phyloP scores from a whole-genome alignment of 23 red algal species.

The Chondrus crispus region DNA sequence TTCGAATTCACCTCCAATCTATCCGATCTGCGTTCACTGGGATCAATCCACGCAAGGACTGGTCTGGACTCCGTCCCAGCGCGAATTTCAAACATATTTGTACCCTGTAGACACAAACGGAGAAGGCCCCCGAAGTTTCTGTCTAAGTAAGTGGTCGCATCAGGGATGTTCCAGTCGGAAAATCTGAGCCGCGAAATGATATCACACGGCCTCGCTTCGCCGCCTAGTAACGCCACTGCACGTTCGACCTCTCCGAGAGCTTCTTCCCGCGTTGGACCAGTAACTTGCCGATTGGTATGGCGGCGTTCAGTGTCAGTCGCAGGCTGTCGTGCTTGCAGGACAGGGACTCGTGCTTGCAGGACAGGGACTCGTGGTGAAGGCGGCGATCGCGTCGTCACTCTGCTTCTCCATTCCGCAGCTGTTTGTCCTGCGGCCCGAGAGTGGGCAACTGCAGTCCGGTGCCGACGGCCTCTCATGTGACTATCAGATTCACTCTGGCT shows the following conservation, averaged over 20 bases:
- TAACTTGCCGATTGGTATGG: no score
- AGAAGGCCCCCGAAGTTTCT: background rate
- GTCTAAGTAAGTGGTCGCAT: background rate
- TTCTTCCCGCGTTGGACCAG: background rate
- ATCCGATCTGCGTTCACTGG: no score
- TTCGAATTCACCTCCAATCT: no score
- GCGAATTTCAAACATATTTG: background rate
- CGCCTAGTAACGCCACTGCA: background rate
- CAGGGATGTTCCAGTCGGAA: slow-evolving; percentile 13
- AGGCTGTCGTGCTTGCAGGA: no score
- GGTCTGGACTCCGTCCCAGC: slow-evolving; percentile 18
- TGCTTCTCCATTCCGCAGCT: background rate
- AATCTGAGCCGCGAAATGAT: slow-evolving; percentile 25
- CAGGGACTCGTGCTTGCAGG: no score
- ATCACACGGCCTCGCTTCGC: slow-evolving; percentile 19
- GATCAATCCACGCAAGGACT: background rate
- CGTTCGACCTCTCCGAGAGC: background rate
- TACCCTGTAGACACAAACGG: background rate
- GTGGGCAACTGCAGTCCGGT: background rate
- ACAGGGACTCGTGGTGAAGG: no score
- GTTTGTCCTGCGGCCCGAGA: background rate
- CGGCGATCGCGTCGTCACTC: no score
- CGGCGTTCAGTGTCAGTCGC: no score
- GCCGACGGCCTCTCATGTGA: background rate
- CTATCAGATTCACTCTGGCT: background rate